phyloP scores from a whole-genome alignment of 176 grass and related monocot species.

The Cenchrus purpureus region DNA sequence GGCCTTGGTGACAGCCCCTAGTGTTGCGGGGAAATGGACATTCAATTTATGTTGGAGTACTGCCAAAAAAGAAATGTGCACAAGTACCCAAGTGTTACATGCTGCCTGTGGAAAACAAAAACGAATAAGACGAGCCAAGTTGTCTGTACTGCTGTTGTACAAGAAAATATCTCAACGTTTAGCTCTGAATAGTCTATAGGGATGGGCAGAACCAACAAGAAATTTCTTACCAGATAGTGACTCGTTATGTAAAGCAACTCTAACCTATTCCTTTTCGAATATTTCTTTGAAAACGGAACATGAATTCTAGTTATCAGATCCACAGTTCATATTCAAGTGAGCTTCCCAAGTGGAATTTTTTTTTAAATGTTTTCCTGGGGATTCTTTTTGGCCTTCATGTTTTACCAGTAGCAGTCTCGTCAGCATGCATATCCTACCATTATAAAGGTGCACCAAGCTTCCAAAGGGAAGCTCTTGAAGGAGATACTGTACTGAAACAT shows the following conservation, averaged over 20 bases:
- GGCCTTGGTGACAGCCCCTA: not conserved
- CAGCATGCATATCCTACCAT: not conserved
- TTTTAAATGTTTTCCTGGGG: not conserved
- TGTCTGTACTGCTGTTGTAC: conserved; percentile 16
- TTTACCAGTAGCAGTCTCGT: conserved; percentile 22
- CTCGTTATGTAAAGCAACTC: not conserved
- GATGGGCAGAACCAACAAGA: conserved; percentile 18
- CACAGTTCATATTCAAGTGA: conserved; percentile 12
- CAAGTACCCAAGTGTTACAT: conserved; percentile 27
- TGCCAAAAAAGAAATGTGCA: conserved; percentile 22
- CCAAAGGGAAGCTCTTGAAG: conserved; percentile 25
- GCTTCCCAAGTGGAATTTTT: conserved; percentile 23
- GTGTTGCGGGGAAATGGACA: not conserved
- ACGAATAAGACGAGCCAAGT: conserved; percentile 36
- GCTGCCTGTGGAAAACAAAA: conserved; percentile 30
- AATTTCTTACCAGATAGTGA: conserved; percentile 33
- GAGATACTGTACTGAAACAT: conserved; percentile 40
- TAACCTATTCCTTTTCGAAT: not conserved
- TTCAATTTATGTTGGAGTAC: conserved; percentile 18
- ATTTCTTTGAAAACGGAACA: conserved; percentile 4
- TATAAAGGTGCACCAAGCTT: conserved; percentile 32
- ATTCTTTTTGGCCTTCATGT: conserved; percentile 20
- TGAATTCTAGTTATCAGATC: not conserved
- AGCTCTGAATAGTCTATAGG: not conserved
- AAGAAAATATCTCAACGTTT: conserved; percentile 37